A percentile compares a stretch with the other conserved stretches of the same genome.
These are phyloP conservation scores for Erigeron philadelphicus DNA, from an alignment of 140 eudicot genomes.

Conservation along the genomic window DNA sequence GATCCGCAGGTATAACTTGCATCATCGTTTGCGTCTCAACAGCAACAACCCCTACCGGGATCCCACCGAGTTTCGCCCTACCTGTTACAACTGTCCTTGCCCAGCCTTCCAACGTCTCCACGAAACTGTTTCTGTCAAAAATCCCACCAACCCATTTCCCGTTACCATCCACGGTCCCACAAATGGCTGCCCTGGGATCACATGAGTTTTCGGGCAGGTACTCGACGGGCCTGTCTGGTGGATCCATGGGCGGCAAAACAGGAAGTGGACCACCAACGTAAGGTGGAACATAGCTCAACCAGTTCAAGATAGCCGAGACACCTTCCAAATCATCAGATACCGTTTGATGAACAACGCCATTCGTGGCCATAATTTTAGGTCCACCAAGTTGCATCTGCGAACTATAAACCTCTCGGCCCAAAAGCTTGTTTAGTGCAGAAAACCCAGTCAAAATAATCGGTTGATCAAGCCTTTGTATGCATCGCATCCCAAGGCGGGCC, in stretches of 20 bases:
- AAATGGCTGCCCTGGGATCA: constrained; percentile 91
- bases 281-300: constrained; percentile 87
- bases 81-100: constrained; percentile 98
- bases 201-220: constrained; percentile 83
- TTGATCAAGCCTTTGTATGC: constrained; percentile 93
- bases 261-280: constrained; percentile 93
- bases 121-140: constrained; percentile 74
- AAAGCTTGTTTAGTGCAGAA: constrained; percentile 86
- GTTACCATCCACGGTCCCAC: constrained; percentile 49
- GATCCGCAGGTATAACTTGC: constrained; percentile 98
- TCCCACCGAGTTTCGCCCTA: constrained; percentile 95
- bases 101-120: constrained; percentile 96
- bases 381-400: constrained; percentile 99
- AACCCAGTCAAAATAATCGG: constrained; percentile 93
- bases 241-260: constrained; percentile 57
- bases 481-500: constrained; percentile 98
- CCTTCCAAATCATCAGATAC: constrained; percentile 98
- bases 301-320: constrained; percentile 74
- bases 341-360: constrained; percentile 89
- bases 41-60: constrained; percentile 88
- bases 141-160: constrained; percentile 88
- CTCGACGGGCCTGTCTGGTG: constrained; percentile 65
- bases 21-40: constrained; percentile 95
- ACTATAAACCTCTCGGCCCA: constrained; percentile 96
- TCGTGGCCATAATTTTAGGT: constrained; percentile 94